These are phyloP conservation scores for Phytophthora sp. DNA, from an alignment of 352 stramenopile genomes.

Conservation along the genomic window DNA sequence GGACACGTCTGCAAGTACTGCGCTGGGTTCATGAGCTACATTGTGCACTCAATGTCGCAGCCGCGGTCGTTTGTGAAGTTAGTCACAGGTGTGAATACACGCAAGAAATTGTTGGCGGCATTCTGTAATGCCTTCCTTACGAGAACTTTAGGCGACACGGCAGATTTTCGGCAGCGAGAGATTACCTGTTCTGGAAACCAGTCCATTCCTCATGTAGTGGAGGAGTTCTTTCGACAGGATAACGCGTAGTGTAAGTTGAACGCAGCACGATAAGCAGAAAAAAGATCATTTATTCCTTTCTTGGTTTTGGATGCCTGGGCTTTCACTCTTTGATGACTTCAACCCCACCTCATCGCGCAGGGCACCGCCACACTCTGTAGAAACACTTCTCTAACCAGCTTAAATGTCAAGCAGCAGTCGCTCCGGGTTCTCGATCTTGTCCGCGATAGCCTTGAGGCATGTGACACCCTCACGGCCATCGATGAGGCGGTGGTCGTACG, in stretches of 20 bases:
- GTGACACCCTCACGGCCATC: constrained; percentile 98
- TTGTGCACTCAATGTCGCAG: constrained; percentile 46
- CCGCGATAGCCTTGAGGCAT: constrained; percentile 97
- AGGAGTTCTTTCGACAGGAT: constrained; percentile 40
- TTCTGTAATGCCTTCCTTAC: constrained; percentile 50
- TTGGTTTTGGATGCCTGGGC: constrained; percentile 3
- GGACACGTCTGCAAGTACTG: constrained; percentile 39
- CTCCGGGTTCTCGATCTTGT: constrained; percentile 98
- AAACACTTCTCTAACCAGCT: neutral
- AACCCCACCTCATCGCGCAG: neutral
- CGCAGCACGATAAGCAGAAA: constrained; percentile 10
- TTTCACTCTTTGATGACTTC: constrained; percentile 4
- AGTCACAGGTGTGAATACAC: constrained; percentile 27
- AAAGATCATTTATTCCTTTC: constrained; percentile 17
- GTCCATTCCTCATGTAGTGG: constrained; percentile 38
- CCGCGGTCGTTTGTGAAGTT: constrained; percentile 43
- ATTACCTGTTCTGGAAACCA: constrained; percentile 27
- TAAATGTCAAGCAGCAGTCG: constrained; percentile 97
- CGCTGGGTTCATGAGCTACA: constrained; percentile 52
- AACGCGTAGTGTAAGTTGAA: neutral
- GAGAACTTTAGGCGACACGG: constrained; percentile 28
- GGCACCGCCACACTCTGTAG: neutral
- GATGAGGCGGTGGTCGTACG: constrained; percentile 99
- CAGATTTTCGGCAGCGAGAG: constrained; percentile 16
- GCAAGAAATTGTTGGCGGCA: constrained; percentile 38